These are phyloP conservation scores for Vaucheria bursata DNA, from an alignment of 352 stramenopile genomes.

Conservation along the genomic window DNA sequence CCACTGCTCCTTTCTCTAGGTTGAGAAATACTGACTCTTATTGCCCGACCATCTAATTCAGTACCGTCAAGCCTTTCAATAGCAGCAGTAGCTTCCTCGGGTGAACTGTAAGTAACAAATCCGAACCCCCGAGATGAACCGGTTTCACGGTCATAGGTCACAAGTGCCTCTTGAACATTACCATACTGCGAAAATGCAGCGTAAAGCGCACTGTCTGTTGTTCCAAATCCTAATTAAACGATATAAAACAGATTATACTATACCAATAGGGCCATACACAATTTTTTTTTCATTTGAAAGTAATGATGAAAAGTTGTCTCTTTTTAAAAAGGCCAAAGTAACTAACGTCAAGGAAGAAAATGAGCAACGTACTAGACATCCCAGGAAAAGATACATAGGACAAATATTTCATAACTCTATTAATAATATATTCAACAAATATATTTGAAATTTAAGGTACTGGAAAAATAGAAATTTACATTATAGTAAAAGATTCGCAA, in stretches of 20 bases:
- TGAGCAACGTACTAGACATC: neutral
- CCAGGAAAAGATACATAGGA: neutral
- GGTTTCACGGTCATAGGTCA: conserved; percentile 3
- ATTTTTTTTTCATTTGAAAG: neutral
- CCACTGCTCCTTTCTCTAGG: neutral
- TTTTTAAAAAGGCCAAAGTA: neutral
- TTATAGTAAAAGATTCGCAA: too few species aligned
- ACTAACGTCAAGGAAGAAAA: neutral
- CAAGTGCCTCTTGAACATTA: neutral
- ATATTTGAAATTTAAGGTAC: too few species aligned
- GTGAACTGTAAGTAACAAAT: conserved; percentile 7
- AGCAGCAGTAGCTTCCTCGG: neutral
- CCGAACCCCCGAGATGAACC: neutral
- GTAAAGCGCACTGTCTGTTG: neutral
- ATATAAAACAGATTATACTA: too few species aligned
- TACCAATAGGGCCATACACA: neutral
- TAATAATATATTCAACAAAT: too few species aligned
- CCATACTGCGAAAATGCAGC: neutral
- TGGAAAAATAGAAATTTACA: too few species aligned
- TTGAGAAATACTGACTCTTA: neutral
- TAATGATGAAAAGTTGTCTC: neutral
- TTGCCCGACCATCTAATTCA: conserved; percentile 2
- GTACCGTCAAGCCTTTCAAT: conserved; percentile 8
- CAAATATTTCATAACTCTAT: neutral
- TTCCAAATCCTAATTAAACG: neutral